Base-by-base conservation (phyloP, 2,329 filamentous ascomycete genomes). In the Ophiostoma angusticollis region DNA sequence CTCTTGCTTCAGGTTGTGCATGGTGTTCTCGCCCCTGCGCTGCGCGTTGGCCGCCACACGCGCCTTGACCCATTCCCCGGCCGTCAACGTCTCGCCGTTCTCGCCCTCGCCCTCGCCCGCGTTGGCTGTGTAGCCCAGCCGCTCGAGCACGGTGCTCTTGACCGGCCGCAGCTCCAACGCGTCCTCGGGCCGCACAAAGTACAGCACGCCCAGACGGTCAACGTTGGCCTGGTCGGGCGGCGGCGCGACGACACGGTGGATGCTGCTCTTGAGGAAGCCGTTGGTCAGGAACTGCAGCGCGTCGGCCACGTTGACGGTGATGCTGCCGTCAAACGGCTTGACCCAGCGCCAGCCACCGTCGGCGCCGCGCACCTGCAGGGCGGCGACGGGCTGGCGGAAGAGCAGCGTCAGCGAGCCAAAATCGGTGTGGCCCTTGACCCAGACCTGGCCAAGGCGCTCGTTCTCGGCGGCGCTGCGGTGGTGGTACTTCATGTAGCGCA, bases 401-500 rank as follows among this genome's bases (percentile, higher is more conserved):
- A 73, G 58, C 3, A 73, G 55, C 0, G 69, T 72, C 0, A 72
- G 53, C 0, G 62, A 67, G 0, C 68, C 68, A 4, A 71, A 53
- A 45, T 74, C 69, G 0, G 68, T 72, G 47, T 73, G 68, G 0
- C 68, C 68, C n/a, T 44, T 42, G 32, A 42, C 40, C 39, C 41
- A 48, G 13, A 47, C 39, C 21, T 50, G 38, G 12, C 37, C 40
- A 7, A 56, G 56, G 30, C 53, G 56, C 29, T 53, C 55, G 46
- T 63, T 65, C 21, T 46, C 44, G 13, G 39, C 41, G 18, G 35
- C 30, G 24, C 38, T 37, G 27, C 68, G 62, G 0, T 58, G 56
- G 22, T 61, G 58, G 49, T 75, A 75, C 33, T 68, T 61, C 70
- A 75, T 75, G 54, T 74, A 75, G 9, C 73, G 65, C 29, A 75